These are phyloP conservation scores for Cyclaneusma minus DNA, from an alignment of 2,329 filamentous ascomycete species.

Conservation along the genomic window DNA sequence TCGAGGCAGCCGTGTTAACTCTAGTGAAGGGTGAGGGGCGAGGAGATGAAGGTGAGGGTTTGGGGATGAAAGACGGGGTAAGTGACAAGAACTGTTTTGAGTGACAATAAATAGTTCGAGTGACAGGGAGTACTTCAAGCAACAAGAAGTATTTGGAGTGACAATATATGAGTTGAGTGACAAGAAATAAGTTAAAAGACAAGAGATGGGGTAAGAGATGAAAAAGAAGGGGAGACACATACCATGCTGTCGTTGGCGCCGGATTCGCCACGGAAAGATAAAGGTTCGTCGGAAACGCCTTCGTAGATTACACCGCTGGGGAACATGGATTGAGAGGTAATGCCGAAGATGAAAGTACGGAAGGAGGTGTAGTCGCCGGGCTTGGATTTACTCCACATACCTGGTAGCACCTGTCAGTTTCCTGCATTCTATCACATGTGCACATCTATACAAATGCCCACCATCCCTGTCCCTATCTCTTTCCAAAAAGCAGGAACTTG, in stretches of 20 bases:
- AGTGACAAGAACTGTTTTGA: no score
- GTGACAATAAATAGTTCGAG: not conserved
- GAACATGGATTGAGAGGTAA: conserved; percentile 88
- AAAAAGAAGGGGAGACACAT: conserved; percentile 8
- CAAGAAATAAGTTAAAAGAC: conserved; percentile 1
- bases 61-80: no score
- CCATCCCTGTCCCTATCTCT: no score
- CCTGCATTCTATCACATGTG: not conserved
- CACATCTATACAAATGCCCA: no score
- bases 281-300: conserved; percentile 58
- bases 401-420: conserved; percentile 22
- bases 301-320: conserved; percentile 83
- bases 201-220: not conserved
- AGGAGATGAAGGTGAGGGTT: not conserved
- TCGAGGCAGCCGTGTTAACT: no score
- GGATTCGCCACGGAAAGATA: conserved; percentile 80
- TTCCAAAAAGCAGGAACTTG: no score
- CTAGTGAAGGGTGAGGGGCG: not conserved
- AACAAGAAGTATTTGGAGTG: not conserved
- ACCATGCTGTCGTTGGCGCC: conserved; percentile 90
- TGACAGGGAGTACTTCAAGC: not conserved
- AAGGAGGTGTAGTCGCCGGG: conserved; percentile 76
- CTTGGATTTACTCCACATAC: conserved; percentile 83
- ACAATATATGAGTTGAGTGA: not conserved
- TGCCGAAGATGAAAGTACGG: conserved; percentile 94